Percentiles rank a stretch among this genome's conserved stretches.
These are phyloP conservation scores for Neopestalotiopsis sp. DNA, from an alignment of 2,329 filamentous ascomycete species.

Conservation along the genomic window DNA sequence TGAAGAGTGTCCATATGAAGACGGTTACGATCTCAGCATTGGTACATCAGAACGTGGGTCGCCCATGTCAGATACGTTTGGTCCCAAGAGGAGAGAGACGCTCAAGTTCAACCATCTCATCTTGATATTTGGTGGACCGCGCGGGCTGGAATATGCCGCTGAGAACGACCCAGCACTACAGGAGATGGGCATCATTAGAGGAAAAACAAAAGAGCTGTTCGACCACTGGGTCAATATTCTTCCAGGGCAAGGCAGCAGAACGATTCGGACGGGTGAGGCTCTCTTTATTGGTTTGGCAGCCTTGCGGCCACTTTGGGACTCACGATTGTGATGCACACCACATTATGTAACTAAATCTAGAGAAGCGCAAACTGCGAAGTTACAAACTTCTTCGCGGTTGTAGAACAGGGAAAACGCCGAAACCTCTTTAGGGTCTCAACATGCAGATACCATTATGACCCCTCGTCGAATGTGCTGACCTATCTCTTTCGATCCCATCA, in stretches of 20 bases:
- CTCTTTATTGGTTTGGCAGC: constrained; percentile 77
- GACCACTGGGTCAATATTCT: constrained; percentile 85
- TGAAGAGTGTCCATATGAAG: constrained; percentile 75
- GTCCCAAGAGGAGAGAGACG: constrained; percentile 37
- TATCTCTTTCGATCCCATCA: too few relatives aligned
- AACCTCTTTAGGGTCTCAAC: too few relatives aligned
- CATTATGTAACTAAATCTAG: neutral
- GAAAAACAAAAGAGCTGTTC: constrained; percentile 73
- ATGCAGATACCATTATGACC: too few relatives aligned
- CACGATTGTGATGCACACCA: constrained; percentile 21
- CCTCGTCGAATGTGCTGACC: too few relatives aligned
- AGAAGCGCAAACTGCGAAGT: neutral
- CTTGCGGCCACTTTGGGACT: constrained; percentile 62
- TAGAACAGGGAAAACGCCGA: too few relatives aligned
- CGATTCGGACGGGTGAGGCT: constrained; percentile 84
- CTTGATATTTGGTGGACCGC: constrained; percentile 80
- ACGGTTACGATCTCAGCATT: constrained; percentile 82
- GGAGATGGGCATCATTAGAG: constrained; percentile 66
- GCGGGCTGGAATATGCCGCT: constrained; percentile 78
- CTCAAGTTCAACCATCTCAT: constrained; percentile 72
- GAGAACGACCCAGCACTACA: constrained; percentile 61
- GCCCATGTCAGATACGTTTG: constrained; percentile 52
- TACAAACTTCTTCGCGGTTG: too few relatives aligned
- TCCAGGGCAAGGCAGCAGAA: constrained; percentile 80
- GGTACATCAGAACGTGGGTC: constrained; percentile 81